Evolutionary conservation across 1,284 basidiomycete species (phyloP).

Genomic region (Laetiporus sulphureus): DNA sequence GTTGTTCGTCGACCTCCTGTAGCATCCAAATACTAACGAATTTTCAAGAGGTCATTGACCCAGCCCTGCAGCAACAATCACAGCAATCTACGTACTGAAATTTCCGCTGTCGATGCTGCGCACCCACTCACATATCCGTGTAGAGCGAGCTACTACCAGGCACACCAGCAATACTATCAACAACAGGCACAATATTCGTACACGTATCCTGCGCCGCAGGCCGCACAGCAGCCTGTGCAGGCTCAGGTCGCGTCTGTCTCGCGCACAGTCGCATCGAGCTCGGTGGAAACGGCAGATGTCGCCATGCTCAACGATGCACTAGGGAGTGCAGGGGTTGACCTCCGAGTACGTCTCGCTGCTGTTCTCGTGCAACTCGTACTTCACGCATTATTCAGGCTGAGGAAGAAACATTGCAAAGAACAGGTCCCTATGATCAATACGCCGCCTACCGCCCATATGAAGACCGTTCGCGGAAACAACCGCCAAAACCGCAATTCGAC

Average conservation of each 20-base stretch:
- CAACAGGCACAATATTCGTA: slow-evolving; percentile 45
- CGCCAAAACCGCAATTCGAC: slow-evolving; percentile 57
- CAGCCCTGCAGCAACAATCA: slow-evolving; percentile 58
- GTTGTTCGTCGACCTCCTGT: slow-evolving; percentile 16
- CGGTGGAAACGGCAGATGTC: slow-evolving; percentile 56
- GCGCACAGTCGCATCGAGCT: slow-evolving; percentile 23
- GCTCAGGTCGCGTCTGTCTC: slow-evolving; percentile 19
- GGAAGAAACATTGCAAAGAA: slow-evolving; percentile 68
- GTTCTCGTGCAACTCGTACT: background rate
- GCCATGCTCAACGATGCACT: slow-evolving; percentile 75
- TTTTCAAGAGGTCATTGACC: slow-evolving; percentile 54
- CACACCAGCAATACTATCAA: slow-evolving; percentile 47
- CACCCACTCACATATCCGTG: slow-evolving; percentile 9
- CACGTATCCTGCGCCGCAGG: slow-evolving; percentile 33
- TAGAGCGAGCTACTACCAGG: slow-evolving; percentile 42
- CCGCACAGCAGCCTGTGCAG: slow-evolving; percentile 22
- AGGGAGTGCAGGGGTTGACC: slow-evolving; percentile 77
- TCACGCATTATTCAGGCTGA: slow-evolving; percentile 49
- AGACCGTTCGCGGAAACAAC: slow-evolving; percentile 70
- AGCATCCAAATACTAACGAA: slow-evolving; percentile 12
- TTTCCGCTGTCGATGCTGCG: no score
- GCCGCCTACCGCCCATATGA: slow-evolving; percentile 55
- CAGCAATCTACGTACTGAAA: slow-evolving; percentile 35
- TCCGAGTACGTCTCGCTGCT: slow-evolving; percentile 43
- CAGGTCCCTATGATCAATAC: slow-evolving; percentile 43